Evolutionary conservation across 352 stramenopile species (phyloP), one percentile per base, ranked within the genome.

Genomic region (Pythium grandisporangium): DNA sequence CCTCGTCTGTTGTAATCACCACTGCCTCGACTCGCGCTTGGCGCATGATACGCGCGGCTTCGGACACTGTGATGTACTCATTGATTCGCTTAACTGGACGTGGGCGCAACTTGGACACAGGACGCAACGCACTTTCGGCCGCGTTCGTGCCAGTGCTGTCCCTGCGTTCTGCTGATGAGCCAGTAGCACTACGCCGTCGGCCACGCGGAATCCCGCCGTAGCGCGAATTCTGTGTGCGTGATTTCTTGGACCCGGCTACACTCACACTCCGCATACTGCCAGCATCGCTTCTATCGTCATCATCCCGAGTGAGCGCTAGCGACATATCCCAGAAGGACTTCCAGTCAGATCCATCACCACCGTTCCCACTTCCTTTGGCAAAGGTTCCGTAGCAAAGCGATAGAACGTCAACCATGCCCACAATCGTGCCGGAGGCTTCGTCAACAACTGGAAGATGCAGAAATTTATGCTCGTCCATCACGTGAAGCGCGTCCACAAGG

Each of bases 401-500:
- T 14, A 95, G 47, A 5, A 95, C 80, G 39, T 95, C 82, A 16
- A 93, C 65, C 68, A 93, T 87, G 25, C 82, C 82, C 6, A 85
- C 47, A 57, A 93, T 93, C 14, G 69, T 79, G 5, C 61, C 53
- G 2, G 72, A 76, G 13, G 55, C 68, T 19, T 80, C 45, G 32
- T 98, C 91, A 11, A 97, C 92, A 2, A 99, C 91, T 19, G 96
- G 96, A 35, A 99, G 53, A 46, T 98, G 96, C 23, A 99, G 60
- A 58, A 98, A 99, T 45, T 95, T 94, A 51, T 98, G 94, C 45
- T 98, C 95, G 51, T 98, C 93, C 94, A 99, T 98, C 19, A 97
- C 88, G 55, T 99, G 95, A 30, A 99, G 70, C 16, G 95, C 95
- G 45, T 99, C 96, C 7, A 98, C 64, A 8, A 99, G 84, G 22